phyloP scores from a whole-genome alignment of 176 grass and related monocot genomes.

The Oryza meyeriana region DNA sequence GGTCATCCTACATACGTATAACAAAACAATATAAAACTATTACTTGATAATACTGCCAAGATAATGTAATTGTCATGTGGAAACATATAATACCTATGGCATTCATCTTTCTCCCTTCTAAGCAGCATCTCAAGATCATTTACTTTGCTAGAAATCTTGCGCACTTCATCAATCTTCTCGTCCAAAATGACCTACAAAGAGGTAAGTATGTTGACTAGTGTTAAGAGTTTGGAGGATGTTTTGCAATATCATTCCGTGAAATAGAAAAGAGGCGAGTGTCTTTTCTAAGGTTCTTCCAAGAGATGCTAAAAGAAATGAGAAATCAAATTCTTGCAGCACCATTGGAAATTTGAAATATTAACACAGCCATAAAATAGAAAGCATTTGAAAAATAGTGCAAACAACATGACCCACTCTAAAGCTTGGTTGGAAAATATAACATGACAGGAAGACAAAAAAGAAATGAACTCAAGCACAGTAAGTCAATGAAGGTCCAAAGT shows the following conservation, averaged over 20 bases:
- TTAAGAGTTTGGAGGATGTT: conserved; percentile 5
- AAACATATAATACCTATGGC: conserved; percentile 51
- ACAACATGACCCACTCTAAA: not conserved
- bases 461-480: not conserved
- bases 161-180: conserved; percentile 60
- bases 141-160: conserved; percentile 65
- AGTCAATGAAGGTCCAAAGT: not conserved
- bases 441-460: not conserved
- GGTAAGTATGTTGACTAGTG: not conserved
- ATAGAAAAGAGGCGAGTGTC: not conserved
- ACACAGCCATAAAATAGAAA: not conserved
- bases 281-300: not conserved
- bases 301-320: not conserved
- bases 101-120: conserved; percentile 78
- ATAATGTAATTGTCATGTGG: not conserved
- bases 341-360: not conserved
- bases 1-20: conserved; percentile 56
- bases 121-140: conserved; percentile 69
- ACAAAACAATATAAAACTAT: not conserved
- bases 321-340: not conserved
- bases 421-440: not conserved
- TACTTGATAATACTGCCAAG: conserved; percentile 8
- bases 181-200: conserved; percentile 64
- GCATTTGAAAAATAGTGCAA: not conserved
- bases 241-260: not conserved